Evolutionary conservation across 2,329 filamentous ascomycete species (phyloP), one percentile per base, ranked within the genome.

Genomic region (Sphaerostilbella broomeana): DNA sequence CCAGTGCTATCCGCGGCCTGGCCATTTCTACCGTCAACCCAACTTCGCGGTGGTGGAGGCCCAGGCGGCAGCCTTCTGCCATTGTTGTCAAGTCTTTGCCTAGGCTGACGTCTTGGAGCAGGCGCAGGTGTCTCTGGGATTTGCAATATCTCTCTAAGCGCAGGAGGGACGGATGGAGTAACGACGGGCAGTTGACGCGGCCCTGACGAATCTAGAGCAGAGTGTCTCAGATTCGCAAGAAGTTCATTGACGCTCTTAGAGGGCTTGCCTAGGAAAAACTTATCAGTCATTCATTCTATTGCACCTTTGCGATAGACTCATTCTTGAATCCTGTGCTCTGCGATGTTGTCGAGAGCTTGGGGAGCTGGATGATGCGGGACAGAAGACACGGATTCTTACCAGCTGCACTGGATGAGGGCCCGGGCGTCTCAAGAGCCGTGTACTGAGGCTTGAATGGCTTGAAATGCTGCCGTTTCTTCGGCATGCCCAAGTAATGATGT

Each of bases 391-490:
- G 12, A 19, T 35, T 41, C 56, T 54, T 46, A 59, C 54, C 54
- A 49, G 52, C 50, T 33, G 33, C 46, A 41, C 45, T 47, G 38
- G 58, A 45, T 21, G 51, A 54, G 27, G 60, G 44, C 35, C 52
- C 46, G 35, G 46, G 47, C 34, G 50, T 44, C 44, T 69, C 69
- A 39, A 70, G 66, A 48, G 74, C 68, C 50, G 74, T 72, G 45
- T 70, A 72, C 51, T 63, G 69, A 49, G 76, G 76, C 58, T 79
- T 81, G 48, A 75, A 74, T 51, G 72, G 76, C 53, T 65, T 67
- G 51, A 60, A 52, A 49, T 70, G 65, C 40, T 73, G 70, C 59
- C 74, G 68, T 69, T 79, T 81, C 67, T 79, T 81, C 61, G 77
- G 74, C 77, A 81, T 81, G 46, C 60, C 63, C 56, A 42, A 20